Percentiles rank a stretch among this genome's conserved stretches.
Evolutionary conservation across 305 asterid genomes (phyloP).

Genomic region (Solanum chacoense): DNA sequence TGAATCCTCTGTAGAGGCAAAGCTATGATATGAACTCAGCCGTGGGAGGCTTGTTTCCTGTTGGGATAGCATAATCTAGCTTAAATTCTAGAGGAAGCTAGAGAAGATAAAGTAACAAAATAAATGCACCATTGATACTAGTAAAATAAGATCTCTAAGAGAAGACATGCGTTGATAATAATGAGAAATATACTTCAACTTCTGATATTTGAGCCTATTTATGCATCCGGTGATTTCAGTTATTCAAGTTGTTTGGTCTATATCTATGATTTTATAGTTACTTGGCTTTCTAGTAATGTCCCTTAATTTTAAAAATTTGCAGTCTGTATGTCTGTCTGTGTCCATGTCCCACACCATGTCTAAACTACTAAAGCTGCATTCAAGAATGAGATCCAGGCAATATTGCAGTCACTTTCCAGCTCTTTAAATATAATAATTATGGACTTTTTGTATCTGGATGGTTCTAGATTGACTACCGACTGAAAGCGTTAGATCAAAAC

Average conservation of each 20-base stretch:
- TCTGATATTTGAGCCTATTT: neutral
- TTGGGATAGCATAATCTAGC: conserved; percentile 1
- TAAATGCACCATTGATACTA: neutral
- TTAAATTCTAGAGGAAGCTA: neutral
- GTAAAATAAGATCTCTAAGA: neutral
- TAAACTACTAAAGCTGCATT: neutral
- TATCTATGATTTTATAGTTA: neutral
- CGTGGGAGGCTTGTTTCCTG: conserved; percentile 27
- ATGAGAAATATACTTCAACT: neutral
- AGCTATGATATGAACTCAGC: conserved; percentile 24
- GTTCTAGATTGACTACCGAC: neutral
- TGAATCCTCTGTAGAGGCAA: conserved; percentile 32
- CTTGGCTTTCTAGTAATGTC: neutral
- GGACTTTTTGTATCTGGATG: neutral
- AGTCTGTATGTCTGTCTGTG: neutral
- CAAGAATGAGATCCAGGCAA: neutral
- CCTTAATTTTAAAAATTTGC: neutral
- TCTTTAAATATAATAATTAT: neutral
- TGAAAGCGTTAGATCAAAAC: neutral
- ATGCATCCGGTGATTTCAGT: neutral
- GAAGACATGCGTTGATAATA: neutral
- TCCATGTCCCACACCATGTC: neutral
- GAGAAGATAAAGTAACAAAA: neutral
- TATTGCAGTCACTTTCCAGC: neutral
- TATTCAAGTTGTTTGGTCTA: neutral